Evolutionary conservation across 1,139 yeast species (phyloP), one percentile per base, ranked within the genome.

Genomic region (Debaryomycetaceae sp.): DNA sequence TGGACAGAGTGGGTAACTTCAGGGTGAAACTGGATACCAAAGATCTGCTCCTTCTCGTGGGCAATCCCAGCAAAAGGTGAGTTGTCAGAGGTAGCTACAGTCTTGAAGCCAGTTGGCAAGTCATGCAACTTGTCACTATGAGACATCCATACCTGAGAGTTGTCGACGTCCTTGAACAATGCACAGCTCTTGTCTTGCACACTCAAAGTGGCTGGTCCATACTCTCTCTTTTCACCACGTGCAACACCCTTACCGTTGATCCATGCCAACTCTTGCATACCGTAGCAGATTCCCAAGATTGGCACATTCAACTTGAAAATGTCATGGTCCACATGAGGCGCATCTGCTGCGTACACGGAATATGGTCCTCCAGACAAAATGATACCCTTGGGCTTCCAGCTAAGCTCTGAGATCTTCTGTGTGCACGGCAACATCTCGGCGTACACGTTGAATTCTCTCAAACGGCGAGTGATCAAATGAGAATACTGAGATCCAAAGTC

Each of bases 341-440:
- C 89, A 55, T 85, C 98, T 49, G 81, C 85, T 47, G 87, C 97
- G 66, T 91, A 93, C 45, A 93, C 99, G 9, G 98, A 91, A 83
- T 89, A 93, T 45, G 99, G 99, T 51, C 97, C 95, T 50, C 99
- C 99, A 40, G 98, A 90, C 53, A 93, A 76, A 62, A 93, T 93
- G 51, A 93, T 84, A 71, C 99, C 99, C 69, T 85, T 88, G 56
- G 99, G 99, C 65, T 82, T 90, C 95, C 97, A 93, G 49, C 83
- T 72, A 60, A 95, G 80, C 57, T 93, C 98, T 45, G 85, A 65
- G 63, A 93, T 91, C 76, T 91, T 93, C 72, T 93, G 98, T 47
- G 99, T 93, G 72, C 99, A 93, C 56, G 99, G 99, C 54, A 93
- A 80, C 99, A 93, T 93, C 75, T 95, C 99, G 54, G 99, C 98